Evolutionary conservation across 768 basidiomycete species (phyloP).

Genomic region (Phanerochaete sordida): DNA sequence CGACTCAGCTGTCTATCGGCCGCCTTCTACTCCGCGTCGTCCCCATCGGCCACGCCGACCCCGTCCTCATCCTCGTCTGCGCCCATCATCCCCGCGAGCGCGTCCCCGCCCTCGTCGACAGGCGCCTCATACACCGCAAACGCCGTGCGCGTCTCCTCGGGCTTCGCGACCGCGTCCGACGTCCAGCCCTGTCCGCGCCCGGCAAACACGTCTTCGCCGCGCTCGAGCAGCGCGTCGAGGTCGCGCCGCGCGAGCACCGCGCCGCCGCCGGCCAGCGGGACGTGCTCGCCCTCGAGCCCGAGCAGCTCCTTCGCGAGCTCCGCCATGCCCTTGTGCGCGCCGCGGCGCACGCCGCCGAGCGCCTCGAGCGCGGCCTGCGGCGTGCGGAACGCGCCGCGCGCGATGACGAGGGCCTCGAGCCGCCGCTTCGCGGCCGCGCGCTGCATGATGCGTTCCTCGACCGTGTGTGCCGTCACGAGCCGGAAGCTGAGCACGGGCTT

Average conservation of each 20-base stretch:
- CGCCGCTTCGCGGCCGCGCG: constrained; percentile 83
- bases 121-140: constrained; percentile 80
- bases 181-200: constrained; percentile 75
- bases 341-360: background rate
- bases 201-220: constrained; percentile 68
- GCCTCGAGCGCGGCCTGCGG: constrained; percentile 51
- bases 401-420: constrained; percentile 93
- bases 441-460: constrained; percentile 91
- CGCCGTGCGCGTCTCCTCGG: constrained; percentile 38
- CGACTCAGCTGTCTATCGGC: no score
- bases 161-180: constrained; percentile 30
- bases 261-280: constrained; percentile 59
- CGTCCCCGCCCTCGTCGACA: constrained; percentile 59
- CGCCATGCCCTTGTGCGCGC: constrained; percentile 53
- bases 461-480: constrained; percentile 80
- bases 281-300: constrained; percentile 81
- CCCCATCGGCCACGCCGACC: background rate
- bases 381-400: constrained; percentile 87
- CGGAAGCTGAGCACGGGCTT: constrained; percentile 88
- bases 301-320: constrained; percentile 80
- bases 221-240: constrained; percentile 76
- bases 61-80: constrained; percentile 20
- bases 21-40: no score
- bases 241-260: constrained; percentile 81
- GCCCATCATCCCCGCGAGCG: constrained; percentile 66